phyloP scores from a whole-genome alignment of 2,329 filamentous ascomycete genomes.

The Aureobasidium mangrovei region DNA sequence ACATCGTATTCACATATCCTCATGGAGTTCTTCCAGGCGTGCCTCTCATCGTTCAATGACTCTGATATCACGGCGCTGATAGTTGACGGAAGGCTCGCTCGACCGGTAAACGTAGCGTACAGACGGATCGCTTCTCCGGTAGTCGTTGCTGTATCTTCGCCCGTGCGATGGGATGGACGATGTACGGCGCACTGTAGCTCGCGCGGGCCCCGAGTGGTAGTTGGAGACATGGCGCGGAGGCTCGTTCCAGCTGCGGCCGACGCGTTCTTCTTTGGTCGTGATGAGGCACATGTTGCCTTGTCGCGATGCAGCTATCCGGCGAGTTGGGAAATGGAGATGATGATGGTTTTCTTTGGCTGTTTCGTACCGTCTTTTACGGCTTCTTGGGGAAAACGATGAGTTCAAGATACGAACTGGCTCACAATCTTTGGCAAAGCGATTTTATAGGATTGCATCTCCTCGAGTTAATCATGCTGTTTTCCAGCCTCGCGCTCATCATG shows the following conservation, averaged over 20 bases:
- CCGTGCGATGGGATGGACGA: slow-evolving; percentile 2
- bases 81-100: slow-evolving; percentile 21
- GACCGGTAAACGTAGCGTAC: slow-evolving; percentile 9
- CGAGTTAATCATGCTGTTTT: background rate
- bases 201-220: slow-evolving; percentile 22
- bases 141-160: slow-evolving; percentile 6
- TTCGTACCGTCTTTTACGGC: background rate
- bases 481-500: background rate
- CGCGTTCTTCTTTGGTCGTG: slow-evolving; percentile 19
- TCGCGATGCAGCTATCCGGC: background rate
- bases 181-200: slow-evolving; percentile 2
- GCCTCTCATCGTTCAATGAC: slow-evolving; percentile 2
- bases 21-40: slow-evolving; percentile 27
- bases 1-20: slow-evolving; percentile 14
- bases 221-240: slow-evolving; percentile 26
- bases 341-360: background rate
- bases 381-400: background rate
- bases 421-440: background rate
- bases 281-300: slow-evolving; percentile 23
- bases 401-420: background rate
- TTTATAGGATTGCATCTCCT: background rate
- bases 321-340: background rate
- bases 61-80: background rate
- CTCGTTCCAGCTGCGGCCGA: slow-evolving; percentile 18
- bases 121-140: background rate